Evolutionary conservation across 2,329 filamentous ascomycete species (phyloP), one percentile per base, ranked within the genome.

Genomic region (Emericellopsis atlantica): DNA sequence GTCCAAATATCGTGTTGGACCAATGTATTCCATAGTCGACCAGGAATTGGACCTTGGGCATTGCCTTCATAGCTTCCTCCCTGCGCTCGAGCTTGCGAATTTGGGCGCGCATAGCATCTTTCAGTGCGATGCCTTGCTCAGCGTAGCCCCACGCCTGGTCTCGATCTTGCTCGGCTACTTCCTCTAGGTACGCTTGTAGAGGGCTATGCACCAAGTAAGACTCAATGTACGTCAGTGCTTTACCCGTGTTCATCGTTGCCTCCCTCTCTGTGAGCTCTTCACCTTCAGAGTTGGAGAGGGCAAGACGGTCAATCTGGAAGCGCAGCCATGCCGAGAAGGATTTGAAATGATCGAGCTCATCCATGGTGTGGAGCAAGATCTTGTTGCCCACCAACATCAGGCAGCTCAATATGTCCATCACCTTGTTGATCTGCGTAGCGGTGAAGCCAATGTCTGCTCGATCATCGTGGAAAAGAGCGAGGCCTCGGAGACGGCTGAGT

Each of bases 291-390:
- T 49, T 83, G 62, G 54, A 65, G 4, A 81, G 77, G 6, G 76
- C 76, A 36, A 90, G 74, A 12, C 81, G 74, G 47, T 93, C 85
- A 44, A 95, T 90, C 52, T 89, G 80, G 51, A 87, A 75, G 29
- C 81, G 78, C 39, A 96, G 66, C 90, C 90, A 96, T 40, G 72
- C 69, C 1, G 85, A 89, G 54, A 95, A 96, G 5, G 76, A 72
- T 2, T 66, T 58, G 51, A 94, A 96, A 39, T 88, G 74, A 22
- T 79, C 72, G 14, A 90, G 72, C 58, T 96, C 90, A 42, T 84
- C 77, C 53, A 84, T 80, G 23, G 81, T 74, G 41, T 79, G 69
- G 5, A 79, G 66, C 12, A 94, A 65, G 2, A 90, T 72, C 41
- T 79, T 83, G 54, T 94, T 79, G 1, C 78, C 78, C 1, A 89